phyloP scores from a whole-genome alignment of 768 basidiomycete genomes.

The Lactarius akahatsu region DNA sequence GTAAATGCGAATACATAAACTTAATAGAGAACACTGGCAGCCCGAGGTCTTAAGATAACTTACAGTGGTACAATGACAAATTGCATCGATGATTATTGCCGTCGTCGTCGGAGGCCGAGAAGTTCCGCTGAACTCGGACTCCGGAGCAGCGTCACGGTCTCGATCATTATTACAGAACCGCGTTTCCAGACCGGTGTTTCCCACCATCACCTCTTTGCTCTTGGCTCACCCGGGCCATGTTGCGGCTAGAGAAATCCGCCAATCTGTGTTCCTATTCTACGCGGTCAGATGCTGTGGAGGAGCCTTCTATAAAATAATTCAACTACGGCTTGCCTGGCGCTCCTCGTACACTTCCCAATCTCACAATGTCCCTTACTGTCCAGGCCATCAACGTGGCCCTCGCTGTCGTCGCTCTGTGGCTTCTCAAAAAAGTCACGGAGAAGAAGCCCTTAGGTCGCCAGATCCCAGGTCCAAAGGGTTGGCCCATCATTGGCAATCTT shows the following conservation, averaged over 20 bases:
- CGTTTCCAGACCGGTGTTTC: too few relatives aligned
- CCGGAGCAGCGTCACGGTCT: neutral
- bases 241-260: neutral
- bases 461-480: slow-evolving; percentile 27
- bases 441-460: slow-evolving; percentile 19
- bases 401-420: slow-evolving; percentile 19
- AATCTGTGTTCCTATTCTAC: slow-evolving; percentile 8
- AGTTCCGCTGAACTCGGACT: neutral
- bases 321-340: slow-evolving; percentile 20
- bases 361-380: neutral
- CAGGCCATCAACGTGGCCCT: slow-evolving; percentile 18
- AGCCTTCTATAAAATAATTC: neutral
- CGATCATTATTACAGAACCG: too few relatives aligned
- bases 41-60: too few relatives aligned
- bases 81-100: neutral
- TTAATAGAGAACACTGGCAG: too few relatives aligned
- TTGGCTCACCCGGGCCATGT: too few relatives aligned
- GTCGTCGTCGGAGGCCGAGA: neutral
- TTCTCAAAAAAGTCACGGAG: slow-evolving; percentile 24
- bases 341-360: too few relatives aligned
- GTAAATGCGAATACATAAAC: too few relatives aligned
- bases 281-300: neutral
- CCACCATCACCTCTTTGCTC: slow-evolving; percentile 6
- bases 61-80: too few relatives aligned
- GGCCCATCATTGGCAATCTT: slow-evolving; percentile 30